phyloP scores from a whole-genome alignment of 1,139 yeast genomes.

The Yamadazyma songkhlaensis region DNA sequence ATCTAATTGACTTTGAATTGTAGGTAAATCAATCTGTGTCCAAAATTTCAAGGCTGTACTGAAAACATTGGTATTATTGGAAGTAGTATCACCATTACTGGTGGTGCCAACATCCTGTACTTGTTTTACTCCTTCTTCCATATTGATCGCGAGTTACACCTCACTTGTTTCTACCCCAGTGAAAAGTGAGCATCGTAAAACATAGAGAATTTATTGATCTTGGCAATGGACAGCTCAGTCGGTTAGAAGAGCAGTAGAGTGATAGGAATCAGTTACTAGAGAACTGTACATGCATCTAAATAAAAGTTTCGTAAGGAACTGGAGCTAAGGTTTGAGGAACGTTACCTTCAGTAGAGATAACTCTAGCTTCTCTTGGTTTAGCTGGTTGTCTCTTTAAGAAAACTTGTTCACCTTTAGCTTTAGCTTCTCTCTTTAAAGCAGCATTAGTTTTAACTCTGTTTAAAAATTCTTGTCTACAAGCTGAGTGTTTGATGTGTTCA shows the following conservation, averaged over 20 bases:
- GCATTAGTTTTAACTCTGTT: conserved; percentile 98
- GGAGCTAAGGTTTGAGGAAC: conserved; percentile 98
- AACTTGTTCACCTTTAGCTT: conserved; percentile 89
- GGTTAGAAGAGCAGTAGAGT: not conserved
- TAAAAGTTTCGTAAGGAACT: conserved; percentile 98
- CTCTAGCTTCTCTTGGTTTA: conserved; percentile 91
- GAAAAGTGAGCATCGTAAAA: no score
- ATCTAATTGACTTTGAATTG: conserved; percentile 70
- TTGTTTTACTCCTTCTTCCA: conserved; percentile 1
- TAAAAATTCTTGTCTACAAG: conserved; percentile 98
- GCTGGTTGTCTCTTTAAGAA: conserved; percentile 98
- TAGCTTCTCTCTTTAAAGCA: conserved; percentile 90
- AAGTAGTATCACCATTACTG: conserved; percentile 1
- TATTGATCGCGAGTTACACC: conserved; percentile 3
- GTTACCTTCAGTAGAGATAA: conserved; percentile 74
- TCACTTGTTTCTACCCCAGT: not conserved
- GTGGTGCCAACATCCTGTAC: not conserved
- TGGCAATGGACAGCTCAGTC: not conserved
- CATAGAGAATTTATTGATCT: not conserved
- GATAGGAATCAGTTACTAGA: not conserved
- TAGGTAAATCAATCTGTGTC: conserved; percentile 70
- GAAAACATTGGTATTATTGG: conserved; percentile 21
- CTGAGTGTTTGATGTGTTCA: conserved; percentile 99
- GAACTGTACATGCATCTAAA: conserved; percentile 40
- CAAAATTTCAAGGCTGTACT: conserved; percentile 65